Base-by-base conservation (phyloP, 1,284 basidiomycete species). In the Exobasidium cylindrosporum region DNA sequence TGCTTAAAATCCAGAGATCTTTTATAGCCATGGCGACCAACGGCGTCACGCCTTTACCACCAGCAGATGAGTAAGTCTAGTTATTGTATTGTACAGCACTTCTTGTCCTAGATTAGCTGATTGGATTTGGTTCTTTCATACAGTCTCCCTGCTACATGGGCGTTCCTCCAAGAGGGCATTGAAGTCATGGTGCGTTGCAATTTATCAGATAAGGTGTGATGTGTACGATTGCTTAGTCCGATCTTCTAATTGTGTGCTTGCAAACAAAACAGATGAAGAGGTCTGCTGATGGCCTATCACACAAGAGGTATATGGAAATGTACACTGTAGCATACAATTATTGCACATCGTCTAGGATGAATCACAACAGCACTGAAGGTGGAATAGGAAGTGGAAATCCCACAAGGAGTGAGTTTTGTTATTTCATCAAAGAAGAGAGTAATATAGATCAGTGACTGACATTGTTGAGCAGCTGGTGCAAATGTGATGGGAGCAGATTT, bases 401-500 rank as follows among this genome's bases (percentile, higher is more conserved):
- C 7, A 40, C 35, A 10, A 50, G 47, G 14, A 50, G 47, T 50
- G 21, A 26, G 47, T 31, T 7, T 44, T 44, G 43, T 44, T 13
- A 44, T 13, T 23, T 14, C 13, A 44, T 14, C 29, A 31, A 50
- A 21, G 47, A 7, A 26, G 24, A 7, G 23, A 14, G 31, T n/a
- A 35, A 26, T 14, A 35, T 4, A 43, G 17, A 35, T 23, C 26
- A 31, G 1, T 13, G 17, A 13, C 40, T 32, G 10, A 11, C 26
- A 21, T 14, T 35, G 50, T 31, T 43, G 13, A 4, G 60, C 64
- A 24, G 63, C 61, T 0, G 93, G 94, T 66, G 92, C 94, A 60
- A 94, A 92, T 83, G 83, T 97, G 70, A 93, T 97, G 85, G 94
- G 94, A 60, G 89, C 92, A 28, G 93, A 97, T 84, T 83, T 97